Evolutionary conservation across 495 filamentous ascomycete genomes (phyloP).

Genomic region (Penicillium maclennaniae): DNA sequence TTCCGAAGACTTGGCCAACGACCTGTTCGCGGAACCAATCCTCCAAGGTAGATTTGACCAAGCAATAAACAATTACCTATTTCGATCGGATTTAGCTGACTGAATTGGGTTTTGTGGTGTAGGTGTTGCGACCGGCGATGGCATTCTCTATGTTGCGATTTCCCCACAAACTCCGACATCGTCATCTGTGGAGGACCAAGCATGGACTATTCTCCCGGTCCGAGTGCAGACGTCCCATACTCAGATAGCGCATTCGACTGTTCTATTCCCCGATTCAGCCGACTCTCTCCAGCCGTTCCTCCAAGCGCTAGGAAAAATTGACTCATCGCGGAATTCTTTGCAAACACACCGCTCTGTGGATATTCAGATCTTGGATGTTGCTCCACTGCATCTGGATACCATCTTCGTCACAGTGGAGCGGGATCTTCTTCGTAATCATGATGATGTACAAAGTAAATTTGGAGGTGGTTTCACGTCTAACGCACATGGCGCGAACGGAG

Average conservation of each 20-base stretch:
- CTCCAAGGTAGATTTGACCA: slow-evolving; percentile 30
- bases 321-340: slow-evolving; percentile 46
- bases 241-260: slow-evolving; percentile 69
- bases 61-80: neutral
- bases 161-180: slow-evolving; percentile 71
- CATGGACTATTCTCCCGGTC: slow-evolving; percentile 86
- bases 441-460: slow-evolving; percentile 60
- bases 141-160: slow-evolving; percentile 66
- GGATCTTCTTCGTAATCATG: slow-evolving; percentile 61
- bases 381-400: slow-evolving; percentile 73
- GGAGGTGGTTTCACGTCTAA: slow-evolving; percentile 53
- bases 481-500: slow-evolving; percentile 31
- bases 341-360: slow-evolving; percentile 64
- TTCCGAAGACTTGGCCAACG: slow-evolving; percentile 77
- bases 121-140: slow-evolving; percentile 25
- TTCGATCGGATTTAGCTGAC: neutral
- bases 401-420: slow-evolving; percentile 82
- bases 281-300: slow-evolving; percentile 75
- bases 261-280: slow-evolving; percentile 79
- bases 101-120: neutral
- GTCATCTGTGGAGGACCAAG: slow-evolving; percentile 54
- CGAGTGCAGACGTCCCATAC: slow-evolving; percentile 61
- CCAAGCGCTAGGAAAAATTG: slow-evolving; percentile 58
- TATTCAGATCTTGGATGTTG: slow-evolving; percentile 75
- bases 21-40: slow-evolving; percentile 66